Evolutionary conservation across 164 flowering plant species (phyloP).

Genomic region (Platanus orientalis): DNA sequence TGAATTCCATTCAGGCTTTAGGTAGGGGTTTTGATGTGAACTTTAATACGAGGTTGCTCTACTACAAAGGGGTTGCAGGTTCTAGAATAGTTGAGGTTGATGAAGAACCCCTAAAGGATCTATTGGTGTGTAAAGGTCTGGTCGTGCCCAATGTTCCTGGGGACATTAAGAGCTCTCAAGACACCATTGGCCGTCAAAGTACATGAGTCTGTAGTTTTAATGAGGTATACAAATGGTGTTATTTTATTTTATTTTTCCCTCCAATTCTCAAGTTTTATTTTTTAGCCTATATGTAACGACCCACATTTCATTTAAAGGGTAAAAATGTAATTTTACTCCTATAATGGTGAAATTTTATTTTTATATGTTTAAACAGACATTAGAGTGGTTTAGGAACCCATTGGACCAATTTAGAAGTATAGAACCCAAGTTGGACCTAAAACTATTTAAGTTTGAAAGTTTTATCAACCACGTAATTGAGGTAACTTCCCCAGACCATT

Average conservation of each 20-base stretch:
- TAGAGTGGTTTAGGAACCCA: no score
- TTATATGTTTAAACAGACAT: no score
- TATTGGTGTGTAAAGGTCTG: slow-evolving; percentile 39
- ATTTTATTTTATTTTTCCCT: neutral
- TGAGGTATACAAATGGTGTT: slow-evolving; percentile 41
- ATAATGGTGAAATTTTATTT: no score
- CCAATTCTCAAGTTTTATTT: no score
- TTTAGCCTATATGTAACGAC: no score
- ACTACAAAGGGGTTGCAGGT: slow-evolving; percentile 73
- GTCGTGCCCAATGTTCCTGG: slow-evolving; percentile 60
- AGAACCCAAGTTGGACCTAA: no score
- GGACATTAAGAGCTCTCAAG: slow-evolving; percentile 47
- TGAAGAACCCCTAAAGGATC: slow-evolving; percentile 51
- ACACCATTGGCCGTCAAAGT: slow-evolving; percentile 38
- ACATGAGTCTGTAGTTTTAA: slow-evolving; percentile 48
- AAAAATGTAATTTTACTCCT: no score
- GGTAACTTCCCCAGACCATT: no score
- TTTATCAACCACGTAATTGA: no score
- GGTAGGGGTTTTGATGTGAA: slow-evolving; percentile 87
- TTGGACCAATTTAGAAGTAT: no score
- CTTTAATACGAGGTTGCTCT: slow-evolving; percentile 69
- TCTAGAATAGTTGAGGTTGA: slow-evolving; percentile 63
- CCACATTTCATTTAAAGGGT: no score
- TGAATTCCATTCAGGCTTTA: slow-evolving; percentile 62
- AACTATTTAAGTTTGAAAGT: no score